phyloP scores from a whole-genome alignment of 305 asterid species.

The Fraxinus ornus region DNA sequence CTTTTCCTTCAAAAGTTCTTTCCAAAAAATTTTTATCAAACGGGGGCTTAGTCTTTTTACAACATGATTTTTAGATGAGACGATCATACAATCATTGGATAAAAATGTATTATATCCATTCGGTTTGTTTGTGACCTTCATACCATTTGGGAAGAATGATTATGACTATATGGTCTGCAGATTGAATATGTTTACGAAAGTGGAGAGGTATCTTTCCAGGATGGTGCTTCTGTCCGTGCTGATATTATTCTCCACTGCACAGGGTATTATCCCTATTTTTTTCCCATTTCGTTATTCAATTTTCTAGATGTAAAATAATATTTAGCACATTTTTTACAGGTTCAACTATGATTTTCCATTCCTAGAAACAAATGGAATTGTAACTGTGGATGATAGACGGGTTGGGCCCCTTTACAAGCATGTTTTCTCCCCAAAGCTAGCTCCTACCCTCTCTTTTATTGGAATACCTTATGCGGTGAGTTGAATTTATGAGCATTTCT shows the following conservation, averaged over 20 bases:
- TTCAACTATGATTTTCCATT: conserved; percentile 44
- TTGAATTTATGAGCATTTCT: not conserved
- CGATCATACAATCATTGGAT: not conserved
- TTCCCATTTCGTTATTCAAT: not conserved
- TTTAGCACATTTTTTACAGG: conserved; percentile 24
- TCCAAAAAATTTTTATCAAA: not conserved
- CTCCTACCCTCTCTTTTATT: conserved; percentile 49
- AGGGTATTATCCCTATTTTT: conserved; percentile 36
- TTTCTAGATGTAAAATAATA: not conserved
- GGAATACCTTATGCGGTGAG: conserved; percentile 40
- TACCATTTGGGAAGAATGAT: not conserved
- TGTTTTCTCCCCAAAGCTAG: conserved; percentile 53
- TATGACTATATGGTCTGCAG: conserved; percentile 21
- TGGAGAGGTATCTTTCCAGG: conserved; percentile 50
- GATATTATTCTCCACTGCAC: conserved; percentile 57
- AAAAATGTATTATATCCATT: not conserved
- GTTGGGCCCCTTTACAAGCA: conserved; percentile 62
- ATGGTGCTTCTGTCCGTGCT: conserved; percentile 44
- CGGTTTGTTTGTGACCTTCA: not conserved
- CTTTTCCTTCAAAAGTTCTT: not conserved
- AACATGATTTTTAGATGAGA: not conserved
- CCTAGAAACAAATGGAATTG: conserved; percentile 47
- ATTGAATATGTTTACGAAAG: conserved; percentile 38
- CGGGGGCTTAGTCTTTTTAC: not conserved
- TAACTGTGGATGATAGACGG: conserved; percentile 46